Base-by-base conservation (phyloP, 768 basidiomycete genomes). In the Collybia sordida region DNA sequence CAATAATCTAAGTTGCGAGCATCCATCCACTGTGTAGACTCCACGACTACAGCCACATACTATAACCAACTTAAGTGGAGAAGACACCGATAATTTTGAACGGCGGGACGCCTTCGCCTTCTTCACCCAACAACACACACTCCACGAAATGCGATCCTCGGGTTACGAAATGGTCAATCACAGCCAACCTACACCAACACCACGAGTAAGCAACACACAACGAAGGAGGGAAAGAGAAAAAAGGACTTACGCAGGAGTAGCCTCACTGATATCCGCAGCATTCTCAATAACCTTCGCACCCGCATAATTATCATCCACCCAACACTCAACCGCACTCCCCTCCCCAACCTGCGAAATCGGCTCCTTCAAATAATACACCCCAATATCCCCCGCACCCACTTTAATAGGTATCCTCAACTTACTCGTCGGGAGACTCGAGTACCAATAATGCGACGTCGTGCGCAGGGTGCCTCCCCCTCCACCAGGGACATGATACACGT, bases 11-110 rank as follows among this genome's bases (percentile, higher is more conserved):
- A 31, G 11, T 31, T 14, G 14, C 31, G 14, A 31, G 31, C 11
- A 31, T 14, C 15, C 24, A 45, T 12, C 21, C 7, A n/a, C n/a
- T n/a, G n/a, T n/a, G n/a, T n/a, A n/a, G n/a, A n/a, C n/a, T n/a
- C n/a, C n/a, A n/a, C n/a, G n/a, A n/a, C n/a, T n/a, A n/a, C n/a
- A n/a, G n/a, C 18, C 45, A 6, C 18, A 6, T 12, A 22, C n/a
- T 18, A 31, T 18, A 18, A 8, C 34, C 14, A 40, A 5, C 50
- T 60, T 67, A 94, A 45, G 88, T 88, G 38, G 92, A 72, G 65
- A 94, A 97, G 56, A 98, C 78, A 35, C 96, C 96, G 27, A 97
- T 79, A 55, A 98, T 84, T 72, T 90, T 96, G 78, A 98, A 98
- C 39, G 82, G 72, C 6, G 87, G 81, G 6, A 94, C 86, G 46